Percentiles rank a stretch among this genome's conserved stretches.
phyloP scores from a whole-genome alignment of 345 rosid species.

The Geranium rotundifolium region DNA sequence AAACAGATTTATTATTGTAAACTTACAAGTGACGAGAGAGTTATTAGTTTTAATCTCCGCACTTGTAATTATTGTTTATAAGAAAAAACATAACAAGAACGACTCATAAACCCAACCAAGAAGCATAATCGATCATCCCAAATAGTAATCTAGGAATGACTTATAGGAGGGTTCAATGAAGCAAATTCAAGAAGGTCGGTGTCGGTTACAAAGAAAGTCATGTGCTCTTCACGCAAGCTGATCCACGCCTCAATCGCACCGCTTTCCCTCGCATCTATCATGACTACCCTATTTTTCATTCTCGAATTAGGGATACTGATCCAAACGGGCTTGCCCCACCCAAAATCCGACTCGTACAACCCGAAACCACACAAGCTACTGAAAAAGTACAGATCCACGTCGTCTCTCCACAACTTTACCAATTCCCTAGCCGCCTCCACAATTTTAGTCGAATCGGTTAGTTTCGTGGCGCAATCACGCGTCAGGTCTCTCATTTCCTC shows the following conservation, averaged over 20 bases:
- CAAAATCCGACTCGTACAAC: constrained; percentile 16
- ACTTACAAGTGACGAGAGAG: no score
- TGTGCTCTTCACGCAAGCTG: constrained; percentile 6
- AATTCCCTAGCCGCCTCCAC: not conserved
- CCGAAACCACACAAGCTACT: constrained; percentile 13
- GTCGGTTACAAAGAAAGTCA: constrained; percentile 8
- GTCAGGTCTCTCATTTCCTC: not conserved
- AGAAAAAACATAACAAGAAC: no score
- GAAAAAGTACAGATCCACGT: not conserved
- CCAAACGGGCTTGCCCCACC: constrained; percentile 23
- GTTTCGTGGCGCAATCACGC: not conserved
- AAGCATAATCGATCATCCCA: no score
- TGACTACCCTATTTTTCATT: not conserved
- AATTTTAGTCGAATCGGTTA: not conserved
- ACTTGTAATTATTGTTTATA: no score
- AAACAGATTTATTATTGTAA: no score
- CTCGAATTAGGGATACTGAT: not conserved
- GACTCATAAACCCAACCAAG: no score
- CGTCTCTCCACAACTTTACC: not conserved
- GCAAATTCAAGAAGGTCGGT: constrained; percentile 1
- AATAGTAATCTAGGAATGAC: no score
- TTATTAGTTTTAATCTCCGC: no score
- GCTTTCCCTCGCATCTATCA: constrained; percentile 11
- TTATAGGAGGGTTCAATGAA: not conserved
- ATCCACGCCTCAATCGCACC: constrained; percentile 17